Evolutionary conservation across 441 rosid species (phyloP), one percentile per base, ranked within the genome.

Genomic region (Omphalea diandra): DNA sequence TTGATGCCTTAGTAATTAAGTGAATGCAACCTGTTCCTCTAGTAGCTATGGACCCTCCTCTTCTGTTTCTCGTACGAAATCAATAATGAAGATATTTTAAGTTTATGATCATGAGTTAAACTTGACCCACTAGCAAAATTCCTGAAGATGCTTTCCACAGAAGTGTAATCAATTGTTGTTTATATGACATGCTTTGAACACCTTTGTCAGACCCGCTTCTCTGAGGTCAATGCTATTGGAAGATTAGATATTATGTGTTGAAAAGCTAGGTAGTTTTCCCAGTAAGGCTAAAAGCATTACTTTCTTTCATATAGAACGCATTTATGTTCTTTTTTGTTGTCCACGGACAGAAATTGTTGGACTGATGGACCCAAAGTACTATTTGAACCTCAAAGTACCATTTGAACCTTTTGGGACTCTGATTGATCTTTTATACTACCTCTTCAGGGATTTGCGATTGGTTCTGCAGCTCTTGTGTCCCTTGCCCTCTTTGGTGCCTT

Each of bases 401-500:
- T 38, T 57, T 17, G 26, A 22, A 65, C 17, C 17, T 29, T 22
- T 54, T 18, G 1, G 11, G 31, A 11, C 47, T 58, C 62, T 63
- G 35, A 61, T 20, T 24, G 2, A 24, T 70, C 9, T 68, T 64
- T 40, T 63, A 4, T 53, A 63, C 52, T 73, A 60, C 29, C 43
- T 72, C 60, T 72, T 66, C 71, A 88, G 91, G 94, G 91, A 36
- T 88, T 88, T 49, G 91, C 91, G 59, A 88, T 87, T 72, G 90
- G 90, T 15, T 88, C 83, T 54, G 91, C 94, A 33, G 94, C 91
- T 33, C 85, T 88, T 0, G 88, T 86, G 50, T 88, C 91, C 38
- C 82, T 87, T 36, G 91, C 91, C 15, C 86, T 83, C 22, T 86
- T 85, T 64, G 91, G 94, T 40, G 89, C 94, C 47, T 88, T 82